A percentile compares a stretch with the other conserved stretches of the same genome.
Evolutionary conservation across 225 moss, liverwort and hornwort genomes (phyloP).

Genomic region (Marchantia paleacea): DNA sequence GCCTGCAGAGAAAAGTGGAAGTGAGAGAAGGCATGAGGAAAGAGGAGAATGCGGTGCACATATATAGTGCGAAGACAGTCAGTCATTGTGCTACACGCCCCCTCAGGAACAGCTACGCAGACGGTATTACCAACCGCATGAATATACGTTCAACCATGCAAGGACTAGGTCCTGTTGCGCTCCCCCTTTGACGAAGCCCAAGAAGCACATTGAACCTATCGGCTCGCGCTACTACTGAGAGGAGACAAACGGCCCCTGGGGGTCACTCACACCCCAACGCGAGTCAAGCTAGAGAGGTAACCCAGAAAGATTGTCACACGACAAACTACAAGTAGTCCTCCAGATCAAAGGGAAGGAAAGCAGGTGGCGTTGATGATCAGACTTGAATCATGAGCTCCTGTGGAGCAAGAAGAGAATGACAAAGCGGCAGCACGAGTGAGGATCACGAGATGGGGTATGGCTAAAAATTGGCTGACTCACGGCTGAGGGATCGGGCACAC

Average conservation of each 20-base stretch:
- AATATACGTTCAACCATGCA: not conserved
- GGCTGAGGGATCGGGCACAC: not conserved
- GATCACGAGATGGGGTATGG: not conserved
- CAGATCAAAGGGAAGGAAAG: not conserved
- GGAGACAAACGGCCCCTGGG: not conserved
- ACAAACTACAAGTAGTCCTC: not conserved
- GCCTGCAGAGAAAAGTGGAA: no score
- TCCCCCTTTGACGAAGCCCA: not conserved
- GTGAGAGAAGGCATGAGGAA: not conserved
- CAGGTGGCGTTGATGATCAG: not conserved
- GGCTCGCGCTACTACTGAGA: not conserved
- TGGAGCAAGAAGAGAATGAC: not conserved
- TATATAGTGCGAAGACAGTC: not conserved
- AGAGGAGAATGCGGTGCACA: not conserved
- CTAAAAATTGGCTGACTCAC: not conserved
- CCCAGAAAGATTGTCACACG: not conserved
- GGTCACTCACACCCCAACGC: no score
- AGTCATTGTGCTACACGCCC: not conserved
- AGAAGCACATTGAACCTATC: not conserved
- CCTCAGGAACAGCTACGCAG: not conserved
- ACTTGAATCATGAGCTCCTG: not conserved
- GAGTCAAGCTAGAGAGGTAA: not conserved
- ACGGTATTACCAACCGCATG: not conserved
- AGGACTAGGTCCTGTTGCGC: not conserved
- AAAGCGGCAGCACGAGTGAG: not conserved